Base-by-base conservation (phyloP, 257 asterid species). In the Handroanthus guayacan region DNA sequence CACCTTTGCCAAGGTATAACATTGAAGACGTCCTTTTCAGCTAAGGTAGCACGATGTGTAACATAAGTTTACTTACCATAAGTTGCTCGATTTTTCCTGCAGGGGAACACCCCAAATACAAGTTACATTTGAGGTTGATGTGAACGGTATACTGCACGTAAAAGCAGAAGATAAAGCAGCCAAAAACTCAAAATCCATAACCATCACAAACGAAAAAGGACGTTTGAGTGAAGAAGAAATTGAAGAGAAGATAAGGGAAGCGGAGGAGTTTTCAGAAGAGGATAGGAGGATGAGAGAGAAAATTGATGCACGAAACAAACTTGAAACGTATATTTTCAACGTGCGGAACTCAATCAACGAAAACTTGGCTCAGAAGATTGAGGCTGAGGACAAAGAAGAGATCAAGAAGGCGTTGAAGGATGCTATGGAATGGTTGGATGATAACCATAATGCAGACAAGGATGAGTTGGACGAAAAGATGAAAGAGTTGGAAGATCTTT, bases 91-190 rank as follows among this genome's bases (percentile, higher is more conserved):
- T 3, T 65, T 72, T 3, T 6, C 38, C 18, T 18, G 69, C 75
- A 87, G 90, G 81, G 92, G 92, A 67, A 84, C 85, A 34, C 87
- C 92, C 38, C 90, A 88, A 65, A 88, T 88, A 8, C 90, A 88
- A 67, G 90, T 88, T 2, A 86, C 92, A 18, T 88, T 88, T 20
- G 87, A 82, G 61, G 90, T 88, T 2, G 92, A 86, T 74, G 87
- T 86, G 20, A 82, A 88, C 20, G 85, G 89, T 14, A 88, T 88
- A 16, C 79, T 88, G 4, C 78, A 84, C 36, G 87, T 88, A 12
- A 82, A 67, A 69, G 92, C 92, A 3, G 87, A 84, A 50, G 93
- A 88, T 51, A 88, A 88, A 68, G 93, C 90, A 41, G 79, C 88
- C 34, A 86, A 81, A 41, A 84, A 83, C 50, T 81, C 82, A 1